Evolutionary conservation across 192 early-diverging fungal genomes (phyloP), one percentile per base, ranked within the genome.

Genomic region (Lobosporangium transversale): DNA sequence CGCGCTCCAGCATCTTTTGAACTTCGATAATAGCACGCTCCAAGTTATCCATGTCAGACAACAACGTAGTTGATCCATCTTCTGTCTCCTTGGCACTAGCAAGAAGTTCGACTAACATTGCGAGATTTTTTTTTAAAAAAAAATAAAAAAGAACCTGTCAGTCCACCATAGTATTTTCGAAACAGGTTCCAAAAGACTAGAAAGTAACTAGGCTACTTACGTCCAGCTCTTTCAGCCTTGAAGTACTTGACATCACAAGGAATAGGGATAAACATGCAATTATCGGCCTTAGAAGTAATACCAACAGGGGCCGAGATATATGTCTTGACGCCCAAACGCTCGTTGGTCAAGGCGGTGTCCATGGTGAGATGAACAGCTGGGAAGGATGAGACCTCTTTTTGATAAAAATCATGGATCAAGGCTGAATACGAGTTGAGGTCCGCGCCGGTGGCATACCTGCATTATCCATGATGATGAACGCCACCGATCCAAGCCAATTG

Each of bases 41-140:
- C 53, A 98, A 81, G 70, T 91, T 87, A 80, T 96, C 94, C 92
- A 98, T 97, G 66, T 98, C 96, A 15, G 92, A 89, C 20, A 94
- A 62, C 66, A 95, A 62, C 24, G 83, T 74, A 3, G 88, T 86
- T 5, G 85, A 66, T 33, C 83, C 84, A 29, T 82, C 84, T 30
- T 84, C 62, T 4, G 79, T 66, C 11, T 84, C 79, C 59, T 86
- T 90, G 58, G 88, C 85, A 60, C 79, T 85, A 26, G 88, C 86
- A 62, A 92, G 85, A 31, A 92, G 79, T 56, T 92, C 89, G 75
- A 92, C 90, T 91, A 53, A 20, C 40, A 43, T 31, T 33, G n/a
- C 53, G 23, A 55, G 26, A n/a, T n/a, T n/a, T n/a, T n/a, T n/a
- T n/a, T n/a, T n/a, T n/a, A 17, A 48, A 53, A 10, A 14, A 50